Base-by-base conservation (phyloP, 1,284 basidiomycete species). In the Peniophora sp. region DNA sequence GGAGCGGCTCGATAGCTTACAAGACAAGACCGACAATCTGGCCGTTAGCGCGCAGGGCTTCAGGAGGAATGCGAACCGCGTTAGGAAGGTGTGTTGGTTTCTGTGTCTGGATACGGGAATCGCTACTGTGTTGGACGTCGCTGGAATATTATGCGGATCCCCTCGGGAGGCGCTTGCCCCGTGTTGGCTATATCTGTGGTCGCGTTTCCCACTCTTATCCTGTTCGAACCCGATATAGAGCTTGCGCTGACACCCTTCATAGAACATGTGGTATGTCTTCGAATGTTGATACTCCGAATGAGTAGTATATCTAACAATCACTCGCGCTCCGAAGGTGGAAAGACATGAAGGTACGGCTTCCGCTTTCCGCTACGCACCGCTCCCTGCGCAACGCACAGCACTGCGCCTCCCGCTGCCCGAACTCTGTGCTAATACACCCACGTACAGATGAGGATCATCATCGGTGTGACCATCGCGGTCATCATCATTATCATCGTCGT, bases 21-120 rank as follows among this genome's bases (percentile, higher is more conserved):
- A 98, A 71, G 94, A 97, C 73, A 98, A 98, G 80, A 22, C 60
- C 96, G 96, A 99, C 70, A 97, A 89, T 65, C 82, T 99, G 52
- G 95, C 96, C 24, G 92, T 97, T 36, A 97, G 94, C n/a, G 97
- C 96, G 11, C 97, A 99, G 74, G 94, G 94, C 24, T 99, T 99
- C 84, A 85, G 94, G 56, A 82, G 92, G 59, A 95, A 96, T 57
- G 97, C 97, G 49, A 97, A 97, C 74, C 82, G 92, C 56, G 97
- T 99, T 47, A 85, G 96, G 68, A 99, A 99, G 81, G 92, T 95
- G 64, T 75, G 94, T 83, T 27, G 32, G 3, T 15, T 43, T 37
- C 22, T 5, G 18, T 24, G 34, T 2, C 11, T 46, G 8, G 8
- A 32, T 32, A 32, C 27, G 27, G n/a, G n/a, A n/a, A n/a, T n/a